Evolutionary conservation across 768 basidiomycete genomes (phyloP).

Genomic region (Nidularia pulvinata): DNA sequence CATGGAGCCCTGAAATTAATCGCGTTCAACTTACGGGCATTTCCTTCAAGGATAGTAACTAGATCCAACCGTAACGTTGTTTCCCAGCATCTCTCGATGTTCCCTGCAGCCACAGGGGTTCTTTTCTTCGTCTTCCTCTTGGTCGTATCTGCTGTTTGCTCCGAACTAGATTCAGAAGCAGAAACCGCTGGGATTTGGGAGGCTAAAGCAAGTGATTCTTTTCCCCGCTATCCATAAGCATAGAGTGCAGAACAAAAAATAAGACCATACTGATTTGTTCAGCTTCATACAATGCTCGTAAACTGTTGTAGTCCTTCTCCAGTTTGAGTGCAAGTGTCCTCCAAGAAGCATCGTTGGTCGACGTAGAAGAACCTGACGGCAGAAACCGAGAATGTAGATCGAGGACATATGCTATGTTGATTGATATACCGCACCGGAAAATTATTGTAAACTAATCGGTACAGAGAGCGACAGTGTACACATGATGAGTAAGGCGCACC

Average conservation of each 20-base stretch:
- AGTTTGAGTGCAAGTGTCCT: conserved; percentile 36
- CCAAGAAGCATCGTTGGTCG: conserved; percentile 28
- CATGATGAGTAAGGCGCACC: conserved; percentile 24
- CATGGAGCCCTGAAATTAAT: neutral
- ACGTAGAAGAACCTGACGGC: conserved; percentile 12
- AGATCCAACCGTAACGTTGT: conserved; percentile 6
- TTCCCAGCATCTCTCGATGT: neutral
- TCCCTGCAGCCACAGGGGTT: neutral
- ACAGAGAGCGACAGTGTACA: neutral
- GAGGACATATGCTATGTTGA: conserved; percentile 38
- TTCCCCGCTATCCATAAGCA: too few species aligned
- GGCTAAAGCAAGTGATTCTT: conserved; percentile 15
- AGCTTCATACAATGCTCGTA: conserved; percentile 37
- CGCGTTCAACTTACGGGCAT: conserved; percentile 4
- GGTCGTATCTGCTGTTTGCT: conserved; percentile 5
- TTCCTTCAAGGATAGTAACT: conserved; percentile 12
- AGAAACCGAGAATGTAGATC: conserved; percentile 36
- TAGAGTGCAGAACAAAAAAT: conserved; percentile 18
- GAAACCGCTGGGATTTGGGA: conserved; percentile 6
- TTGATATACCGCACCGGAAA: neutral
- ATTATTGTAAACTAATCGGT: too few species aligned
- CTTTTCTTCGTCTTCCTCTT: conserved; percentile 17
- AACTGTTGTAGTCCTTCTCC: conserved; percentile 31
- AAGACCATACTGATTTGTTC: conserved; percentile 33
- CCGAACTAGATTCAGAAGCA: conserved; percentile 7